Evolutionary conservation across 495 filamentous ascomycete genomes (phyloP), one percentile per base, ranked within the genome.

Genomic region (Podospora bellae-mahoneyi): DNA sequence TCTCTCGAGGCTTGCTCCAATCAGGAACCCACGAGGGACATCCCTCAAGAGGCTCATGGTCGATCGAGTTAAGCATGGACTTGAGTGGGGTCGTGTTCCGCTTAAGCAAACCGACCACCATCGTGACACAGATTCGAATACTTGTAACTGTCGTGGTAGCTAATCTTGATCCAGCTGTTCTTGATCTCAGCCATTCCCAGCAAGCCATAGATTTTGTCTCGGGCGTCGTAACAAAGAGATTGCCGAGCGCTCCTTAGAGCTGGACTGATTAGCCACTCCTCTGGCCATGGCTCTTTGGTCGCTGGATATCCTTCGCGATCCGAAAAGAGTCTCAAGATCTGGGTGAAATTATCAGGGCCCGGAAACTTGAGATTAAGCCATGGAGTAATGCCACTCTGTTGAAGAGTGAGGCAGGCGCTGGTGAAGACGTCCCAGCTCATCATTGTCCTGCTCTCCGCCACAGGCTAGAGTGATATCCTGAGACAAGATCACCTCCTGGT

Each of bases 401-500:
- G n/a, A 5, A 58, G 55, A 19, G 18, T n/a, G 23, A 58, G 55
- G 18, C 55, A 58, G 55, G 55, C 55, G 15, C 55, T 20, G 55
- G 55, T 2, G 10, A 58, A 58, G 55, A 58, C n/a, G 55, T 58
- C 19, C 55, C 55, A 58, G 55, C 23, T 19, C 5, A 19, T 26
- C 23, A 15, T 58, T 18, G n/a, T 19, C n/a, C 23, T 58, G 39
- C 39, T 10, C 9, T 3, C 39, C 39, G n/a, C 55, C 55, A 20
- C 55, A 58, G 55, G 55, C 55, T 5, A 58, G 4, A n/a, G n/a
- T 20, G 18, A 58, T 19, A 10, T 58, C 23, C 5, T 26, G 55
- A 10, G 55, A 58, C n/a, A 58, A 13, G 55, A 58, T 58, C 5
- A 58, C 55, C 18, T 58, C 55, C n/a, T 58, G 55, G 55, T 20